Conservation (phyloP, 2,329 filamentous ascomycete species). For the Albifimbria verrucaria region DNA sequence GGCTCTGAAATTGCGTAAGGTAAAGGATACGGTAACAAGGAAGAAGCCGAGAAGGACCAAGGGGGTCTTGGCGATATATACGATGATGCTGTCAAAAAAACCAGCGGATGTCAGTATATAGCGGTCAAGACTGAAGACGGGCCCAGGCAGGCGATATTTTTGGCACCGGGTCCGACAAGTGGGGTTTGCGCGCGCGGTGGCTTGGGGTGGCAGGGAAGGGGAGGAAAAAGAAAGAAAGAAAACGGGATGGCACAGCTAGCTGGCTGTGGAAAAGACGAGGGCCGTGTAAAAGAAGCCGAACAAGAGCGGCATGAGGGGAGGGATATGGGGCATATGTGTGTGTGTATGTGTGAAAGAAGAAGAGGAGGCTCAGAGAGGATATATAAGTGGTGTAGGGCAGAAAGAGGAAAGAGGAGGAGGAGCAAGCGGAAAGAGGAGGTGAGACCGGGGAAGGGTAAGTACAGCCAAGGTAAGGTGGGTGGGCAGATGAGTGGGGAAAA, state of each 20-base stretch:
- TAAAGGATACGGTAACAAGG: background rate
- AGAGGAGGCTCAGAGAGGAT: slow-evolving; percentile 1
- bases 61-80: background rate
- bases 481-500: slow-evolving; percentile 18
- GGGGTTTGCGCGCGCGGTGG: background rate
- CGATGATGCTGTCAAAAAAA: background rate
- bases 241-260: background rate
- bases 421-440: slow-evolving; percentile 14
- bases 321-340: background rate
- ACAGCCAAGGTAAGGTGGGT: background rate
- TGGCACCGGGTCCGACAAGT: background rate
- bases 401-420: slow-evolving; percentile 12
- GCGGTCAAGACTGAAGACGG: background rate
- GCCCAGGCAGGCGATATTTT: background rate
- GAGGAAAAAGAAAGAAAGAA: background rate
- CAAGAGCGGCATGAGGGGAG: background rate
- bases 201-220: background rate
- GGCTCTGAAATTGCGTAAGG: background rate
- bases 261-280: background rate
- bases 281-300: background rate
- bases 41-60: background rate
- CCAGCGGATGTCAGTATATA: background rate
- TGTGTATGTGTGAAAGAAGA: slow-evolving; percentile 12
- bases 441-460: slow-evolving; percentile 10
- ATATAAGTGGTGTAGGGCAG: slow-evolving; percentile 6